A percentile compares a stretch with the other conserved stretches of the same genome.
Conservation (phyloP, 495 filamentous ascomycete species). For the Aspergillus biplanus region DNA sequence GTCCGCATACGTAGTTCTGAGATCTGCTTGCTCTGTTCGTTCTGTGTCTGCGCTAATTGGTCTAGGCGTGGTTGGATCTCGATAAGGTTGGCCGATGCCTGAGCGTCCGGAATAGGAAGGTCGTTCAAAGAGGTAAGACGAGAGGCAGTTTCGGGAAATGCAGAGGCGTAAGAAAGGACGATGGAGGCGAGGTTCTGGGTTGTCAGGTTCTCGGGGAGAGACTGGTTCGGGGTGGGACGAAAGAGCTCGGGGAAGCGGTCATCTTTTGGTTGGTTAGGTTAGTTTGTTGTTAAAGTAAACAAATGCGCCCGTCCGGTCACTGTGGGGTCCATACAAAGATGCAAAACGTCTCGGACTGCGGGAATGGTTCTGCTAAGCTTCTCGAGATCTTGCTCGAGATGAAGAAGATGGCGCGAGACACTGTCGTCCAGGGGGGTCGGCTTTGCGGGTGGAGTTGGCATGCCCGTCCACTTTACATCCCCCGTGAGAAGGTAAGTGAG, state of each 20-base stretch:
- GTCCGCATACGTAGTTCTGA: conserved; percentile 72
- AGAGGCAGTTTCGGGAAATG: conserved; percentile 77
- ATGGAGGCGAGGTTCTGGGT: conserved; percentile 60
- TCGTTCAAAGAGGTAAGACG: conserved; percentile 79
- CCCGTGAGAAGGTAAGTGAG: conserved; percentile 78
- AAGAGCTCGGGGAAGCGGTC: conserved; percentile 63
- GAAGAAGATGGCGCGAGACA: conserved; percentile 58
- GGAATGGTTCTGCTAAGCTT: conserved; percentile 50
- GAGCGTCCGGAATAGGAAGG: conserved; percentile 72
- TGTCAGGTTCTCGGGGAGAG: conserved; percentile 47
- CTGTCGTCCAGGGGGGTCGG: conserved; percentile 46
- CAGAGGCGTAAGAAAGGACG: conserved; percentile 72
- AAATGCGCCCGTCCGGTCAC: background rate
- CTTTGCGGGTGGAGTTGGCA: conserved; percentile 44
- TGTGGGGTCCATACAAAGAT: conserved; percentile 41
- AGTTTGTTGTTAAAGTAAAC: background rate
- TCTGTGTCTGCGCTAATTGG: conserved; percentile 65
- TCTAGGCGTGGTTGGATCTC: conserved; percentile 72
- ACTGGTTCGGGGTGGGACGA: conserved; percentile 39
- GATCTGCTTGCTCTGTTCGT: conserved; percentile 71
- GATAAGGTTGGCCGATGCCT: conserved; percentile 67
- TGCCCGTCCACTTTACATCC: conserved; percentile 45
- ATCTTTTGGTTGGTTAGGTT: conserved; percentile 46
- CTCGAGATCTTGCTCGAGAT: conserved; percentile 64
- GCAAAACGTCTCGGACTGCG: conserved; percentile 55